Conservation (phyloP, 2,329 filamentous ascomycete species). For the Lithohypha guttulata region DNA sequence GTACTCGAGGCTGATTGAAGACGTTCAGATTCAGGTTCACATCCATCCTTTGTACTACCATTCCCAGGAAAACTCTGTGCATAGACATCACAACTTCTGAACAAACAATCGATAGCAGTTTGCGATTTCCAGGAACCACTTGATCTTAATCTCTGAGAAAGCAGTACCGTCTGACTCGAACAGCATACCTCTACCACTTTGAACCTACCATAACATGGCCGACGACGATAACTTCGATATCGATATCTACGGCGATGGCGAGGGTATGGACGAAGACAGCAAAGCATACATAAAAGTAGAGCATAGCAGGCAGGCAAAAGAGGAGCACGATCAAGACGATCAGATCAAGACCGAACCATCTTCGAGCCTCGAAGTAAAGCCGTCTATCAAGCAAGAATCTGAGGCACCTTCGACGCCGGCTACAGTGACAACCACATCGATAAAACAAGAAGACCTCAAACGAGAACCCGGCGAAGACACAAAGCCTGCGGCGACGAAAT, state of each 20-base stretch:
- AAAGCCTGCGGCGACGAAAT: not conserved
- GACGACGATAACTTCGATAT: constrained; percentile 62
- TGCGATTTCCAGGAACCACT: not conserved
- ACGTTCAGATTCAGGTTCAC: constrained; percentile 2
- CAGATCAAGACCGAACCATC: constrained; percentile 16
- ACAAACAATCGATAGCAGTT: not conserved
- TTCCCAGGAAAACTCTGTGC: not conserved
- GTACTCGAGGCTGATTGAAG: constrained; percentile 2
- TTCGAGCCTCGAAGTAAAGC: constrained; percentile 10
- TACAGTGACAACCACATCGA: not conserved
- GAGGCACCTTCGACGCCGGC: constrained; percentile 16
- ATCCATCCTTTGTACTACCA: not conserved
- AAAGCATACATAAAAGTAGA: constrained; percentile 37
- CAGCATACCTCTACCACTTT: not conserved
- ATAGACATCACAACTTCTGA: constrained; percentile 1
- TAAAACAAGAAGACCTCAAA: constrained; percentile 6
- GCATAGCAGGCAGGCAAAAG: constrained; percentile 11
- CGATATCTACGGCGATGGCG: constrained; percentile 56
- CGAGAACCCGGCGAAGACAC: constrained; percentile 3
- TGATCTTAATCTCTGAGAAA: not conserved
- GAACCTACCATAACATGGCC: constrained; percentile 28
- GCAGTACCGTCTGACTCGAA: not conserved
- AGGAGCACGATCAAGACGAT: constrained; percentile 8
- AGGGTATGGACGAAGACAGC: constrained; percentile 26
- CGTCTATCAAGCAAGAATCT: constrained; percentile 16